A percentile compares a stretch with the other conserved stretches of the same genome.
Evolutionary conservation across 2,329 filamentous ascomycete species (phyloP).

Genomic region (Seiridium cupressi): DNA sequence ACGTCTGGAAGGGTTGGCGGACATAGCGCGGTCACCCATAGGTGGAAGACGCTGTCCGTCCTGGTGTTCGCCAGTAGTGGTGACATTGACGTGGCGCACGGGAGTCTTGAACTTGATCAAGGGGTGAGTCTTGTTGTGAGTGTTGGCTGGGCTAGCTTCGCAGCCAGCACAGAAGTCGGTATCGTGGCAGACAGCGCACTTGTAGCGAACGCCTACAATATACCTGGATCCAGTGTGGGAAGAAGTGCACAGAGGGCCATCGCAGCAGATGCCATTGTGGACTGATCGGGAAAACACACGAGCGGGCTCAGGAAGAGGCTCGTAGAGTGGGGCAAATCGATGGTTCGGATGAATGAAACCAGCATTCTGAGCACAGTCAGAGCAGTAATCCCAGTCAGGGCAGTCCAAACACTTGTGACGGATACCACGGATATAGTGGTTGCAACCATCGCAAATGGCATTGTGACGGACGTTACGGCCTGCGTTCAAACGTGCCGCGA

Average conservation of each 20-base stretch:
- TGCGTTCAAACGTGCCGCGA: conserved; percentile 68
- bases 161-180: conserved; percentile 93
- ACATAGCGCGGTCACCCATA: conserved; percentile 64
- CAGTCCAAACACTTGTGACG: conserved; percentile 97
- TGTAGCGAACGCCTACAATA: conserved; percentile 88
- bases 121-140: conserved; percentile 93
- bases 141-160: conserved; percentile 81
- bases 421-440: conserved; percentile 81
- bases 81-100: conserved; percentile 83
- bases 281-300: conserved; percentile 41
- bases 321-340: conserved; percentile 86
- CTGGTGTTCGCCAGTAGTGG: conserved; percentile 75
- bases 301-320: conserved; percentile 52
- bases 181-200: conserved; percentile 95
- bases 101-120: conserved; percentile 96
- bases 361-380: conserved; percentile 68
- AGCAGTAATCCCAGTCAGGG: conserved; percentile 97
- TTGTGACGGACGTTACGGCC: conserved; percentile 81
- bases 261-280: conserved; percentile 89
- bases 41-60: conserved; percentile 62
- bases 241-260: conserved; percentile 80
- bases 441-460: conserved; percentile 92
- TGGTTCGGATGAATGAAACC: conserved; percentile 73
- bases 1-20: conserved; percentile 13
- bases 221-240: conserved; percentile 58